Percentiles rank a stretch among this genome's conserved stretches.
Conservation (phyloP, 2,329 filamentous ascomycete species). For the Diaporthe eres region DNA sequence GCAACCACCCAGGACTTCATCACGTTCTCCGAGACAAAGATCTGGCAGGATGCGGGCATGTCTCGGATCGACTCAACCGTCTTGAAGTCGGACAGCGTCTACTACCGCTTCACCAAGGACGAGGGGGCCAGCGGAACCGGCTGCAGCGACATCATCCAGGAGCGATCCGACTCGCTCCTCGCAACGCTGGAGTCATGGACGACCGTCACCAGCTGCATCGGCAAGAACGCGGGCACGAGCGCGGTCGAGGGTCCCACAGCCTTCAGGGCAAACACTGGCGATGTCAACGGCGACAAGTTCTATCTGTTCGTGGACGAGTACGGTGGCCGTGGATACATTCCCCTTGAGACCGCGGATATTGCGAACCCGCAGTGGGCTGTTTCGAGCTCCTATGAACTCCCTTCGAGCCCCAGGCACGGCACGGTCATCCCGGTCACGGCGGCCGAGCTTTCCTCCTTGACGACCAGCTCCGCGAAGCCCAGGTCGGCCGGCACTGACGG, state of each 20-base stretch:
- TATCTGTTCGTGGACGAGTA: slow-evolving; percentile 71
- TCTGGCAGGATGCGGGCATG: slow-evolving; percentile 66
- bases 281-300: slow-evolving; percentile 66
- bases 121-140: slow-evolving; percentile 64
- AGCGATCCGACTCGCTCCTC: slow-evolving; percentile 59
- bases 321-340: slow-evolving; percentile 64
- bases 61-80: slow-evolving; percentile 69
- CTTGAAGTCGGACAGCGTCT: slow-evolving; percentile 56
- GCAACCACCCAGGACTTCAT: slow-evolving; percentile 65
- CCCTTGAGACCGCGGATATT: slow-evolving; percentile 65
- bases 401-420: slow-evolving; percentile 65
- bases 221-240: slow-evolving; percentile 61
- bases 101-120: slow-evolving; percentile 70
- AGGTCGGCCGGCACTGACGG: slow-evolving; percentile 1
- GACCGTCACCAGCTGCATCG: slow-evolving; percentile 63
- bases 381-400: slow-evolving; percentile 60
- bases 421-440: slow-evolving; percentile 67
- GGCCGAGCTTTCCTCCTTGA: slow-evolving; percentile 56
- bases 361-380: slow-evolving; percentile 64
- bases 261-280: slow-evolving; percentile 64
- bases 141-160: slow-evolving; percentile 68
- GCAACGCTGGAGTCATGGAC: slow-evolving; percentile 60
- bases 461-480: slow-evolving; percentile 31
- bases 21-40: slow-evolving; percentile 60
- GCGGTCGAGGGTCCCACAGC: slow-evolving; percentile 66